These are phyloP conservation scores for Acephala macrosclerotiorum DNA, from an alignment of 2,329 filamentous ascomycete species.

Conservation along the genomic window DNA sequence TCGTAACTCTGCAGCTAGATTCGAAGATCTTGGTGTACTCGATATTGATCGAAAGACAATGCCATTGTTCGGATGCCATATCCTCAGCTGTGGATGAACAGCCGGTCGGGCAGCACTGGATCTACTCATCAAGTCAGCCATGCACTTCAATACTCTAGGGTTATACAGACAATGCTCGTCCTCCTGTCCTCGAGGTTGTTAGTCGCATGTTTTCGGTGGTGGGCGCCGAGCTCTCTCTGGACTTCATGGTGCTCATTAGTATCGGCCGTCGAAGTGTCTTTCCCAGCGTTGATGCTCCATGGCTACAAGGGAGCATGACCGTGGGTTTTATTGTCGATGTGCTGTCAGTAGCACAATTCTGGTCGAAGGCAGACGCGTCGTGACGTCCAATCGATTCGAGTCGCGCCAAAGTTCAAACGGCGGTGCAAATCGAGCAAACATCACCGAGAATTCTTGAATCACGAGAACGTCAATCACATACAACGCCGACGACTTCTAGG, in stretches of 20 bases:
- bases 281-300: slow-evolving; percentile 46
- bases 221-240: slow-evolving; percentile 30
- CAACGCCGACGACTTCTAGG: background rate
- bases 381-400: slow-evolving; percentile 29
- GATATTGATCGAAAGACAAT: slow-evolving; percentile 46
- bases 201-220: slow-evolving; percentile 33
- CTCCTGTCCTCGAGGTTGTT: slow-evolving; percentile 25
- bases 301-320: slow-evolving; percentile 45
- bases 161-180: slow-evolving; percentile 35
- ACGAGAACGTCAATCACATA: slow-evolving; percentile 22
- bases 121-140: slow-evolving; percentile 22
- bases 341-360: slow-evolving; percentile 3
- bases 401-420: slow-evolving; percentile 5
- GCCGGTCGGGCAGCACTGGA: slow-evolving; percentile 20
- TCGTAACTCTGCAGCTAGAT: slow-evolving; percentile 28
- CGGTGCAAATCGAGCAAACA: slow-evolving; percentile 33
- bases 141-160: background rate
- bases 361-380: slow-evolving; percentile 36
- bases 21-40: slow-evolving; percentile 30
- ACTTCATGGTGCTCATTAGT: slow-evolving; percentile 33
- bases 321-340: slow-evolving; percentile 15
- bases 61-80: slow-evolving; percentile 49
- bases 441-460: slow-evolving; percentile 23
- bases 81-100: slow-evolving; percentile 29
- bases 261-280: slow-evolving; percentile 37